Base-by-base conservation (phyloP, 805 yeast species). In the Ogataea glucozyma region DNA sequence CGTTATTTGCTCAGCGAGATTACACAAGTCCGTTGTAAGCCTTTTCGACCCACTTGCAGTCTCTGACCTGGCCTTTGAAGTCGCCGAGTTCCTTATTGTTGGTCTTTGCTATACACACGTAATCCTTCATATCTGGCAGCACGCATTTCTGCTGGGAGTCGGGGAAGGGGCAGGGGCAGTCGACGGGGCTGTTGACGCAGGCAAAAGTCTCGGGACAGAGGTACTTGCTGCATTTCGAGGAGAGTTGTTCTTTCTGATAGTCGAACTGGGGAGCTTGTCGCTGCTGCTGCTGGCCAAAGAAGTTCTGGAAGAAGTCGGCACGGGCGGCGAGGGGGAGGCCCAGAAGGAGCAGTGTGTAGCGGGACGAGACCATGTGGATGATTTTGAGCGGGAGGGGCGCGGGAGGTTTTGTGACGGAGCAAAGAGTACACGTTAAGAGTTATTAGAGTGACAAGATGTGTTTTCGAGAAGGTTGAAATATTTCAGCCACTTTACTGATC, bases 111-210 rank as follows among this genome's bases (percentile, higher is more conserved):
- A 93, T 84, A 62, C 99, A 93, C 12, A 90, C 72, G 57, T 70
- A 84, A 42, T 76, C 76, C 23, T 70, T 65, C 14, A 79, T 73
- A 49, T 78, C 81, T 0, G 97, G 95, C 30, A 87, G 67, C 2
- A 75, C 60, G 63, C 99, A 93, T 57, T 87, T 85, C 47, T 86
- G 57, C 60, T 91, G 96, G 1, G 95, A 82, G 45, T 81, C 78
- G 1, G 96, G 93, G 58, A 79, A 91, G 2, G 88, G 88, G 61
- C 99, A 93, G 1, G 97, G 96, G 61, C 99, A 93, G 39, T 83
- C 85, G 6, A 72, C 52, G 0, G 88, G 79, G 1, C 64, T 55
- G 2, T 73, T 71, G 0, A 88, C 99, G 67, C 99, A 93, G 8
- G 71, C 71, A 30, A 81, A 70, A 0, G 97, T 88, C 52, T 83